Evolutionary conservation across 1,284 basidiomycete species (phyloP), one percentile per base, ranked within the genome.

Genomic region (Psilocybe mexicana): DNA sequence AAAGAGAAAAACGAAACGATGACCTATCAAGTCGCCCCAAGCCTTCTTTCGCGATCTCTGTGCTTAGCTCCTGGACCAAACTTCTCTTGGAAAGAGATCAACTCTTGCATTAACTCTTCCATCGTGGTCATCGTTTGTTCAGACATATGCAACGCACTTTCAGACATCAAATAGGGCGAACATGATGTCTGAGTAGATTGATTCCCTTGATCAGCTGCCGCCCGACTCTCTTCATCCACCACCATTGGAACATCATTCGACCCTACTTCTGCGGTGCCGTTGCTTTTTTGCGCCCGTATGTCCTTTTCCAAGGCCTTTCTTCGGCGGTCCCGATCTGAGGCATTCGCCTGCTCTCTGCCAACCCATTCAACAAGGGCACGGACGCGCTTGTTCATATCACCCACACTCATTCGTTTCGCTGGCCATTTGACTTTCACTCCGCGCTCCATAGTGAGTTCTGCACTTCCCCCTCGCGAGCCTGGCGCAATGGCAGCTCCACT

Each of bases 371-470:
- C 85, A 58, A 98, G 83, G 56, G 90, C 87, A 46, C 94, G 82
- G 23, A 97, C 94, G 23, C 96, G 87, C 76, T 98, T 98, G 72
- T 94, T 92, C 94, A 99, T 97, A 71, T 99, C 96, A 18, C 88
- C 90, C 25, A 96, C 88, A 64, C 95, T 97, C 83, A 90, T 94
- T 52, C 96, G 83, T 73, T 97, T 96, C 62, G 87, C 85, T 0
- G 96, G 96, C 87, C 94, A 99, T 66, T 93, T 92, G 58, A 98
- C 90, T 71, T 94, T 92, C 25, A 95, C 93, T 1, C 94, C 92
- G 43, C 93, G 82, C 72, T 98, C 96, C 64, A 87, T 80, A 6
- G 82, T 85, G 62, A 79, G 76, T 58, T 88, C 87, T 23, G 79
- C 61, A 61, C 78, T 76, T 60, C 81, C 81, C 3, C 71, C 74